Evolutionary conservation across 106 monocot species (phyloP), one percentile per base, ranked within the genome.

Genomic region (Dactylorhiza incarnata): DNA sequence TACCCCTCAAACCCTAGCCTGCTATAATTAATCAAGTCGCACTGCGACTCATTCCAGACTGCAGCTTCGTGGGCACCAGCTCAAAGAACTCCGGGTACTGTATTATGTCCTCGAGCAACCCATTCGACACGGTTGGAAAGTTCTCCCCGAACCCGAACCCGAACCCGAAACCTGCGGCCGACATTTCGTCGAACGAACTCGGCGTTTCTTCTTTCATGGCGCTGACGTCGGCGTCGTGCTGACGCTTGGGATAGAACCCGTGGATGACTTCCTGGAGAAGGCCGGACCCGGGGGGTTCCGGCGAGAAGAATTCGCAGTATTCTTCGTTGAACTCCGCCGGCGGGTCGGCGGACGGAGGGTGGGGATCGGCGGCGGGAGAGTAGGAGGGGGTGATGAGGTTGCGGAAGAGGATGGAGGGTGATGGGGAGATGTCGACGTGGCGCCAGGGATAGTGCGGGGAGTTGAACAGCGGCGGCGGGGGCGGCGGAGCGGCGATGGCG

Each of bases 81-180:
- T 87, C 87, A n/a, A 87, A 81, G 71, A 83, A 87, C 43, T 81
- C 82, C 5, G 90, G 90, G 23, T 82, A 87, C 78, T 87, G 85
- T 24, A 87, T 85, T 49, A 91, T 79, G 73, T 91, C 90, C 71
- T 85, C 81, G 4, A 91, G 71, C 48, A 91, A 65, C 15, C 90
- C 90, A 17, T 82, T 81, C 0, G 87, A 56, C 7, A 79, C 77
- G 81, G 76, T 65, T 8, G 90, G 87, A 24, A 87, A 87, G 22
- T 49, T 9, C 0, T 80, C 45, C 3, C 45, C 25, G 23, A 22
- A 58, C 1, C 66, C 61, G 19, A 48, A 53, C 16, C 70, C 45
- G 45, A n/a, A 46, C 10, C 65, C 65, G 29, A 65, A 11, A 4
- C 65, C 9, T 25, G 25, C 65, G 65, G 0, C 69, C 17, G 51